Evolutionary conservation across 441 rosid genomes (phyloP).

Genomic region (Brassica hybrid): DNA sequence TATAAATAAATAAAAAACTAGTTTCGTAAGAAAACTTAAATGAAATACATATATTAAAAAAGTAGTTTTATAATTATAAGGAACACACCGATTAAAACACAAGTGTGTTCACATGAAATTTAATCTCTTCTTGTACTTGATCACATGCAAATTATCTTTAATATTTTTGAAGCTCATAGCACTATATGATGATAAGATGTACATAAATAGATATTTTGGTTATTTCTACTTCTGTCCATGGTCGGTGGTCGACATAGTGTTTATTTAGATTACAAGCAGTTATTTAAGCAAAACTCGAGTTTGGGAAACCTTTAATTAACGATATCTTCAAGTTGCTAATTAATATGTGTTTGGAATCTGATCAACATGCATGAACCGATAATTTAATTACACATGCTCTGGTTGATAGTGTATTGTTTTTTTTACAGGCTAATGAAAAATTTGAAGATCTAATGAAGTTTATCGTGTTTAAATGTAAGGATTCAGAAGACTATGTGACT

Average conservation of each 20-base stretch:
- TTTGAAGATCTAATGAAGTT: slow-evolving; percentile 48
- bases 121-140: slow-evolving; percentile 52
- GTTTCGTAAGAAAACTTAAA: neutral
- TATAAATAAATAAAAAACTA: neutral
- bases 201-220: slow-evolving; percentile 24
- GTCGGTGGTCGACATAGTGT: slow-evolving; percentile 42
- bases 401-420: neutral
- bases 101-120: slow-evolving; percentile 58
- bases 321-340: slow-evolving; percentile 35
- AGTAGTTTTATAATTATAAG: no score
- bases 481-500: slow-evolving; percentile 25
- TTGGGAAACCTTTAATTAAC: slow-evolving; percentile 32
- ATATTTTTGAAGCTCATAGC: slow-evolving; percentile 9
- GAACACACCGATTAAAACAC: slow-evolving; percentile 33
- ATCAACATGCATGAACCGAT: slow-evolving; percentile 27
- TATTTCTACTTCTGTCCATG: slow-evolving; percentile 38
- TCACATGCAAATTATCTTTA: slow-evolving; percentile 55
- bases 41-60: neutral
- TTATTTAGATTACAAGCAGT: slow-evolving; percentile 32
- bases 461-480: neutral
- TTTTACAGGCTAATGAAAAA: slow-evolving; percentile 67
- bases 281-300: slow-evolving; percentile 31
- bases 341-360: slow-evolving; percentile 38
- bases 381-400: slow-evolving; percentile 10
- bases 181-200: slow-evolving; percentile 34